Conservation (phyloP, 805 yeast genomes). For the Schwanniomyces sp. region DNA sequence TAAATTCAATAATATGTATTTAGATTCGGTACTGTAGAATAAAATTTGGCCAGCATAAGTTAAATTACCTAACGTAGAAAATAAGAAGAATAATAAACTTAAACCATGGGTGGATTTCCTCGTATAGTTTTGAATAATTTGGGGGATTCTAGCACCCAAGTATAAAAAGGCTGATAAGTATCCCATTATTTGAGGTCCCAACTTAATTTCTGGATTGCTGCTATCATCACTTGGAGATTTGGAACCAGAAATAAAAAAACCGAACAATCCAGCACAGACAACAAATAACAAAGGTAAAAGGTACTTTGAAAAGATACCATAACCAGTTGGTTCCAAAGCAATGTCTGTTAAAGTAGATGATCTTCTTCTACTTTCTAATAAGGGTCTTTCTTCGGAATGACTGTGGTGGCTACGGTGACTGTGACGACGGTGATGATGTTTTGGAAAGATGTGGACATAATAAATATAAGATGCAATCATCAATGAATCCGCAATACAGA, state of each 20-base stretch:
- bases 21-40: slow-evolving; percentile 59
- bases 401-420: slow-evolving; percentile 15
- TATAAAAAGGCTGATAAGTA: slow-evolving; percentile 68
- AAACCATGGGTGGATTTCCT: slow-evolving; percentile 84
- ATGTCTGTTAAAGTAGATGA: slow-evolving; percentile 53
- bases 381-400: slow-evolving; percentile 26
- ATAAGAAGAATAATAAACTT: slow-evolving; percentile 74
- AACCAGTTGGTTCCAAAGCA: slow-evolving; percentile 47
- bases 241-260: slow-evolving; percentile 53
- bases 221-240: slow-evolving; percentile 16
- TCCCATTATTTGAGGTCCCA: slow-evolving; percentile 69
- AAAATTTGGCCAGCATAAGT: slow-evolving; percentile 76
- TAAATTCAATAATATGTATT: slow-evolving; percentile 59
- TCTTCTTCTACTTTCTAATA: slow-evolving; percentile 42
- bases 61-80: slow-evolving; percentile 72
- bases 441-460: slow-evolving; percentile 50
- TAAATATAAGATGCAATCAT: slow-evolving; percentile 59
- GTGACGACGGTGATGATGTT: slow-evolving; percentile 22
- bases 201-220: slow-evolving; percentile 24
- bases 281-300: slow-evolving; percentile 64
- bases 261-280: slow-evolving; percentile 58
- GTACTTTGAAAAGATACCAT: slow-evolving; percentile 49
- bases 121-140: slow-evolving; percentile 73
- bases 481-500: slow-evolving; percentile 65
- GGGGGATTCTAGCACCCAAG: slow-evolving; percentile 78